Conservation (phyloP, 805 yeast genomes). For the Metschnikowia corniflorae region DNA sequence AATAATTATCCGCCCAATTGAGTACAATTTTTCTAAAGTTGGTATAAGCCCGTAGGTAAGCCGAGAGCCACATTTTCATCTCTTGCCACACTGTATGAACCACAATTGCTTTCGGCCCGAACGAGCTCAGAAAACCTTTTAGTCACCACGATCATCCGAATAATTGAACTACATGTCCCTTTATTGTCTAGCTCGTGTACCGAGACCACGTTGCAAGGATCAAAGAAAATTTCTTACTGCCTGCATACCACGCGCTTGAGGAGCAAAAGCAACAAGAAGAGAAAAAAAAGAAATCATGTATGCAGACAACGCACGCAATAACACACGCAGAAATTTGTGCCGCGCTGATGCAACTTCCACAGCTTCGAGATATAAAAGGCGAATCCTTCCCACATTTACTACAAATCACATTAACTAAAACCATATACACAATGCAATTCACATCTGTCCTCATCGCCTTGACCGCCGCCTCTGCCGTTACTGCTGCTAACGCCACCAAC, state of each 20-base stretch:
- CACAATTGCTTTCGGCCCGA: no score
- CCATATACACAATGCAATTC: constrained; percentile 34
- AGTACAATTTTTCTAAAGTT: constrained; percentile 1
- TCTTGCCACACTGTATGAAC: no score
- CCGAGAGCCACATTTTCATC: no score
- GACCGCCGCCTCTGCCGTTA: constrained; percentile 35
- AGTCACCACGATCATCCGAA: no score
- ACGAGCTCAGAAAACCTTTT: no score
- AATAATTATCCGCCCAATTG: neutral
- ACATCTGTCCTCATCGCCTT: constrained; percentile 34
- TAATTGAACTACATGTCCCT: no score
- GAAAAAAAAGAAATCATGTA: constrained; percentile 3
- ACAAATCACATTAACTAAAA: neutral
- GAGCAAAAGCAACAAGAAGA: constrained; percentile 1
- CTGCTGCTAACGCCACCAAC: constrained; percentile 28
- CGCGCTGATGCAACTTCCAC: constrained; percentile 10
- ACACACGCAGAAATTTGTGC: constrained; percentile 1
- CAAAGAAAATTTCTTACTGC: no score
- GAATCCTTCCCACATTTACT: neutral
- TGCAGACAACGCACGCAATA: constrained; percentile 8
- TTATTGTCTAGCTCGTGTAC: no score
- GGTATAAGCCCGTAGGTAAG: constrained; percentile 4
- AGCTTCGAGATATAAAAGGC: constrained; percentile 9
- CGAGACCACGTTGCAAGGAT: no score
- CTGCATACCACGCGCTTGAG: no score